Base-by-base conservation (phyloP, 331 rosid species). In the Rosa hybrid region DNA sequence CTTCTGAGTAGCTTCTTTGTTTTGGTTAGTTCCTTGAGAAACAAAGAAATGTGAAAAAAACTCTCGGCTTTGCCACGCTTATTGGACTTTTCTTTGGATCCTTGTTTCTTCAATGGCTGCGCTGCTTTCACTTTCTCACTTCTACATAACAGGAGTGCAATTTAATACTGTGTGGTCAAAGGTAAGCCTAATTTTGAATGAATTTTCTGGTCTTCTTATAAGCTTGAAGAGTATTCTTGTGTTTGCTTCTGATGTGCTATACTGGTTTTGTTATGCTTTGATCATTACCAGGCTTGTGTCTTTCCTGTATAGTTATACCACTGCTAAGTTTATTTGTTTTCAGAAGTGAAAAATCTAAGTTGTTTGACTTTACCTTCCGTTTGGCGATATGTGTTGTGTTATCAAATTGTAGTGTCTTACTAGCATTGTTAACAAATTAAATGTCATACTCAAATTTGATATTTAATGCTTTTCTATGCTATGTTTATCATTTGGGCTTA, bases 1-100 rank as follows among this genome's bases (percentile, higher is more conserved):
- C 98, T 73, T 95, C 98, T 8, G 97, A 95, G 72, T 95, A 86
- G 87, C 85, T 70, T 72, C 20, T 82, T 65, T 68, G 57, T n/a
- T 77, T 68, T 77, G 53, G 75, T 34, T 65, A 25, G 72, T 86
- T 85, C 74, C 82, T 76, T 62, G 38, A 9, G 79, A 80, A 83
- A 81, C 82, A 78, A 75, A 74, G 85, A 77, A 34, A 73, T 25
- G 41, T 77, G 71, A 81, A 64, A 78, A 62, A 74, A 71, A 68
- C 20, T 63, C 39, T 63, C 83, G 84, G 74, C 84, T 86, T 42
- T 42, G 78, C 77, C 86, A 79, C 84, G 77, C 74, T 79, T 53
- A 79, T 82, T 80, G 76, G 79, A 80, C 80, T 87, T 85, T 75
- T 89, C 81, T 75, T 70, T 81, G 65, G 77, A 75, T 82, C 81